Base-by-base conservation (phyloP, 2,329 filamentous ascomycete genomes). In the Escovopsis sp. region DNA sequence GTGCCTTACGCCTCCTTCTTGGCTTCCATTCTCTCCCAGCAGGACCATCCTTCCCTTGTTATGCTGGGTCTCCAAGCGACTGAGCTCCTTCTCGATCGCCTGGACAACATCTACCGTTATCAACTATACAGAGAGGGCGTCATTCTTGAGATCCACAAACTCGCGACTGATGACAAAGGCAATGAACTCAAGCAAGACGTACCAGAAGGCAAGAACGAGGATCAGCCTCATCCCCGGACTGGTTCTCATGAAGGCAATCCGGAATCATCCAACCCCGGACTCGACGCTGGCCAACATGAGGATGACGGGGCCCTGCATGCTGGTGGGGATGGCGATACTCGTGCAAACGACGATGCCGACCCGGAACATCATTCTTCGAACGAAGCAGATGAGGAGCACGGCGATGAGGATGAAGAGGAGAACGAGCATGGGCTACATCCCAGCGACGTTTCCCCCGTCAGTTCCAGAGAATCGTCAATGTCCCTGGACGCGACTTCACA, bases 81-180 rank as follows among this genome's bases (percentile, higher is more conserved):
- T 0, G 88, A 95, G 59, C 69, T 98, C 6, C 72, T 98, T 1
- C 73, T 95, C 46, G 81, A 80, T 53, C 80, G 93, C 15, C 68
- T 98, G 6, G 85, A 88, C 48, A 72, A 80, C 19, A 84, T 96
- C 28, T 98, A 98, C 57, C 80, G 85, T 26, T 94, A 95, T 54
- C 93, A 98, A 53, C 89, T 98, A 52, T 94, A 98, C 56, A 84
- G 91, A 0, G 93, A 98, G 63, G 91, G 91, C 33, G 91, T 98
- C 36, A 88, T 96, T 51, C 73, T 82, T 2, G 89, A 98, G 59
- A 93, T 98, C 41, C 73, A 78, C 28, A 89, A 87, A 55, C 68
- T 98, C 30, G 81, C 86, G 1, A 70, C 63, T 41, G 60, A 68
- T 40, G 65, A 72, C 41, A 52, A 59, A 8, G 39, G 53, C 41